phyloP scores from a whole-genome alignment of 306 rosid genomes.

The Cicer arietinum region DNA sequence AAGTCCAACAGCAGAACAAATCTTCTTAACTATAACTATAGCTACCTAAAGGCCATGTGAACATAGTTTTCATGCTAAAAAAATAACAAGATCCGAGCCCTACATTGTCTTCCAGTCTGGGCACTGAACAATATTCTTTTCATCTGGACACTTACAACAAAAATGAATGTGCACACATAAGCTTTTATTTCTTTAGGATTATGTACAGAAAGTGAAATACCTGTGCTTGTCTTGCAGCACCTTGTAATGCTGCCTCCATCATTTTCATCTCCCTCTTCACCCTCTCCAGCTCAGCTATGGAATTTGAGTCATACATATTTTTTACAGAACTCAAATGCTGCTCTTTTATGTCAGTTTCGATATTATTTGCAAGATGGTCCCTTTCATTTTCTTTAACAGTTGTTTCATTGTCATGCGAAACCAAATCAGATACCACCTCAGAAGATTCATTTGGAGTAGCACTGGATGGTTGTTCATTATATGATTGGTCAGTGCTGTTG shows the following conservation, averaged over 20 bases:
- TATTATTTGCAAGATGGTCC: slow-evolving; percentile 49
- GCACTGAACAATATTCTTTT: slow-evolving; percentile 31
- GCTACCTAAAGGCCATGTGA: slow-evolving; percentile 37
- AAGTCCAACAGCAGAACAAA: slow-evolving; percentile 27
- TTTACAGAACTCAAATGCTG: slow-evolving; percentile 54
- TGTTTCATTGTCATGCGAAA: slow-evolving; percentile 53
- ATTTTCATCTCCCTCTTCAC: slow-evolving; percentile 83
- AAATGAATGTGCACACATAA: slow-evolving; percentile 18
- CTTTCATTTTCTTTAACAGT: slow-evolving; percentile 50
- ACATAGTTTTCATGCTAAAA: slow-evolving; percentile 30
- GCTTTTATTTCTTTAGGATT: slow-evolving; percentile 29
- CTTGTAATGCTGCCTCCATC: slow-evolving; percentile 98
- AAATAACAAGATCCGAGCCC: slow-evolving; percentile 15
- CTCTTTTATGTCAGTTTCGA: slow-evolving; percentile 53
- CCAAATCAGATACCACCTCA: slow-evolving; percentile 41
- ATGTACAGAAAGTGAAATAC: slow-evolving; percentile 52
- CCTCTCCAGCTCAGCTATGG: slow-evolving; percentile 72
- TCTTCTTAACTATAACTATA: slow-evolving; percentile 28
- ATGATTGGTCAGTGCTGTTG: slow-evolving; percentile 45
- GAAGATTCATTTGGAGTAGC: slow-evolving; percentile 55
- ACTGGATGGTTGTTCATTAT: slow-evolving; percentile 47
- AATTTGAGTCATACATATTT: slow-evolving; percentile 51
- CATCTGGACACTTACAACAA: slow-evolving; percentile 30
- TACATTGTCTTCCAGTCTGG: slow-evolving; percentile 12
- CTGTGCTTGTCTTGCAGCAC: slow-evolving; percentile 99